Percentiles rank a stretch among this genome's conserved stretches.
phyloP scores from a whole-genome alignment of 768 basidiomycete genomes.

The Guyanaporus albipodus region DNA sequence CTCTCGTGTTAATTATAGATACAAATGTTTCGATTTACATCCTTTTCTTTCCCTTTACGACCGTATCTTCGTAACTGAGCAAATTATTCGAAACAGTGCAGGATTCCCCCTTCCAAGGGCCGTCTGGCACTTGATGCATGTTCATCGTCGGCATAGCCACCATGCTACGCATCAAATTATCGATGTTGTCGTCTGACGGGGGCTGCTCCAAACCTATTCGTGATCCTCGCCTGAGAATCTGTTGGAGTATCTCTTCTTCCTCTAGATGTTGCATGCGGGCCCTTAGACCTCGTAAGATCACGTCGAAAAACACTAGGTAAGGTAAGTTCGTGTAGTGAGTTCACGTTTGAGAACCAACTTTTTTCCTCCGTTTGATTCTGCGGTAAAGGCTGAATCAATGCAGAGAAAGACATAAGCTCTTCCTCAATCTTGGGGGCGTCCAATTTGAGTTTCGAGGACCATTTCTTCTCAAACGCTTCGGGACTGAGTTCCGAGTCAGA shows the following conservation, averaged over 20 bases:
- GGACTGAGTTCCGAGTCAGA: slow-evolving; percentile 38
- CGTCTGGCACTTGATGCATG: slow-evolving; percentile 18
- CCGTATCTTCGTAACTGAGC: slow-evolving; percentile 24
- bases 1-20: background rate
- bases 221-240: slow-evolving; percentile 35
- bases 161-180: slow-evolving; percentile 40
- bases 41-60: slow-evolving; percentile 25
- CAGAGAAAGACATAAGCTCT: slow-evolving; percentile 28
- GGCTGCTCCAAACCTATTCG: slow-evolving; percentile 33
- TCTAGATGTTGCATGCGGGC: slow-evolving; percentile 38
- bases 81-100: slow-evolving; percentile 12
- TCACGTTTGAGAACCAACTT: slow-evolving; percentile 28
- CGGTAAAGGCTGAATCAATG: slow-evolving; percentile 32
- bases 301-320: slow-evolving; percentile 32
- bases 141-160: slow-evolving; percentile 27
- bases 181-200: slow-evolving; percentile 36
- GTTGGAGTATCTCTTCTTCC: slow-evolving; percentile 43
- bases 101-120: slow-evolving; percentile 28
- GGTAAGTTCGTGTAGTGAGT: slow-evolving; percentile 1
- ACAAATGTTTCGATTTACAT: slow-evolving; percentile 7
- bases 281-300: slow-evolving; percentile 38
- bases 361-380: slow-evolving; percentile 36
- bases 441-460: slow-evolving; percentile 33
- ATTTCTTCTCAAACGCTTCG: slow-evolving; percentile 36
- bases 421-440: slow-evolving; percentile 37